These are phyloP conservation scores for Dictyostelium brefeldianum DNA, from an alignment of 78 protist species.

Conservation along the genomic window DNA sequence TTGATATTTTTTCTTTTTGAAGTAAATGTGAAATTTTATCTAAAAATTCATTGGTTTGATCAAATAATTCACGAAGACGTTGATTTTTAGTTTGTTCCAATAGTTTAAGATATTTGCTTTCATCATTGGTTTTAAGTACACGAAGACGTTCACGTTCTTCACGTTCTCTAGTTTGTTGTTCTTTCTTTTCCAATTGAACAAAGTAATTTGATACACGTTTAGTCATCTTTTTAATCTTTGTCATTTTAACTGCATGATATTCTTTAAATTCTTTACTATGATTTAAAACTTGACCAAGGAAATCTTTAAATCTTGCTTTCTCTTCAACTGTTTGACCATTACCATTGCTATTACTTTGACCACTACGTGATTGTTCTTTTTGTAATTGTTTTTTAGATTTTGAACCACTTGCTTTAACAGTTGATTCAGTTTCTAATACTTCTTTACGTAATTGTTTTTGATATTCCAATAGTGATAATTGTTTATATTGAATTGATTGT, in stretches of 20 bases:
- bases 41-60: slow-evolving; percentile 83
- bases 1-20: slow-evolving; percentile 61
- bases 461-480: slow-evolving; percentile 34
- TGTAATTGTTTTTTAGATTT: not conserved
- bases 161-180: slow-evolving; percentile 55
- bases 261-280: slow-evolving; percentile 80
- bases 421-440: slow-evolving; percentile 6
- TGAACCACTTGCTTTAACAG: not conserved
- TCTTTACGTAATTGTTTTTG: slow-evolving; percentile 42
- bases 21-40: slow-evolving; percentile 69
- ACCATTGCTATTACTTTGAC: not conserved
- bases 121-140: slow-evolving; percentile 83
- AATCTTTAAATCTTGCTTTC: slow-evolving; percentile 10
- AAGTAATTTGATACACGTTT: slow-evolving; percentile 69
- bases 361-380: not conserved
- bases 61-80: slow-evolving; percentile 75
- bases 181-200: slow-evolving; percentile 46
- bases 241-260: slow-evolving; percentile 51
- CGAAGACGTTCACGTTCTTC: slow-evolving; percentile 82
- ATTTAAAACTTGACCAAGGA: slow-evolving; percentile 25
- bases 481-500: slow-evolving; percentile 20
- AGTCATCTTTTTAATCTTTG: slow-evolving; percentile 52
- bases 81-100: slow-evolving; percentile 72
- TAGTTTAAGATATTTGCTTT: slow-evolving; percentile 70
- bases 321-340: not conserved